phyloP scores from a whole-genome alignment of 129 eudicot genomes.

The Ambrosia artemisiifolia region DNA sequence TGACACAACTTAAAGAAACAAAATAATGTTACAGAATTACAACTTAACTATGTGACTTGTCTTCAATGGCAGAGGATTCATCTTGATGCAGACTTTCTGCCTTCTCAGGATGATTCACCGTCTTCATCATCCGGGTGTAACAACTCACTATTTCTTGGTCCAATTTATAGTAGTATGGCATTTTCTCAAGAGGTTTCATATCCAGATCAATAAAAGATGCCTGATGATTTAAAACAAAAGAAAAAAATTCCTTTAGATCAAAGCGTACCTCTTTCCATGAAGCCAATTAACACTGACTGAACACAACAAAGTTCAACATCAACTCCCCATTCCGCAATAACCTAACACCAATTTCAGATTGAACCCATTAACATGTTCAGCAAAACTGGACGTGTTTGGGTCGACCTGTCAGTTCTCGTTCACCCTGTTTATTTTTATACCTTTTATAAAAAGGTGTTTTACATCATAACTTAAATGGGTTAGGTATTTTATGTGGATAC shows the following conservation, averaged over 20 bases:
- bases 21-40: slow-evolving; percentile 6
- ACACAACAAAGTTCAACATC: background rate
- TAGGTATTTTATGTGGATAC: background rate
- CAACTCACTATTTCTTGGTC: slow-evolving; percentile 68
- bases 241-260: background rate
- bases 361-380: background rate
- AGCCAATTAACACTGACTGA: background rate
- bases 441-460: background rate
- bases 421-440: background rate
- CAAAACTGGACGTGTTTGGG: background rate
- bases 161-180: slow-evolving; percentile 70
- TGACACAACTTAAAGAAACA: background rate
- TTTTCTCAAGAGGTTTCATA: slow-evolving; percentile 74
- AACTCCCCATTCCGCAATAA: background rate
- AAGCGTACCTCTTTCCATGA: background rate
- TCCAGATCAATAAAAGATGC: slow-evolving; percentile 93
- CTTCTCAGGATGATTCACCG: slow-evolving; percentile 23
- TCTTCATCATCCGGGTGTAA: slow-evolving; percentile 46
- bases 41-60: slow-evolving; percentile 26
- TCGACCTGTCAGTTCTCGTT: background rate
- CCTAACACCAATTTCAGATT: background rate
- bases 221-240: slow-evolving; percentile 21
- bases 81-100: slow-evolving; percentile 19
- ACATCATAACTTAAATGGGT: background rate
- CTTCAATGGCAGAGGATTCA: slow-evolving; percentile 25